phyloP scores from a whole-genome alignment of 1,284 basidiomycete species.

The Abortiporus biennis region DNA sequence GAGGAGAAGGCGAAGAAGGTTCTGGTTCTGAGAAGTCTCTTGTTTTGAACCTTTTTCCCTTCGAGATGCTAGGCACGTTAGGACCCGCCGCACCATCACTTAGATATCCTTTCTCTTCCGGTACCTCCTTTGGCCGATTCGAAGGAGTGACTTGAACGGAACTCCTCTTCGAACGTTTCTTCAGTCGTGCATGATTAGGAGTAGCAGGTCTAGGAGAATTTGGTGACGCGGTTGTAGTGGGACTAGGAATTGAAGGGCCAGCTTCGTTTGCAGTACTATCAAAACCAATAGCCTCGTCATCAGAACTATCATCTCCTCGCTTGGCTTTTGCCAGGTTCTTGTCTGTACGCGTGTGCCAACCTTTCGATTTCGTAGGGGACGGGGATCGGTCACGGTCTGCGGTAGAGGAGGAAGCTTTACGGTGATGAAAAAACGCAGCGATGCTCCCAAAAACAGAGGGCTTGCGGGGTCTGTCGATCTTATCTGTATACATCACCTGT shows the following conservation, averaged over 20 bases:
- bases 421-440: constrained; percentile 21
- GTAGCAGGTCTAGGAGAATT: constrained; percentile 3
- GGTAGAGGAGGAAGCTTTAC: constrained; percentile 5
- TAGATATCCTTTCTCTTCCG: constrained; percentile 20
- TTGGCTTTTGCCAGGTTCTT: constrained; percentile 32
- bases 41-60: background rate
- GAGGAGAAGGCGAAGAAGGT: background rate
- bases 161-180: constrained; percentile 21
- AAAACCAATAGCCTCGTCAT: constrained; percentile 20
- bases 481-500: constrained; percentile 3
- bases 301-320: constrained; percentile 27
- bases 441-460: constrained; percentile 22
- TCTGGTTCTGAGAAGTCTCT: too few relatives aligned
- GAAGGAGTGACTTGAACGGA: constrained; percentile 14
- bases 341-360: constrained; percentile 45
- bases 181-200: constrained; percentile 9
- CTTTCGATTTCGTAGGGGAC: constrained; percentile 3
- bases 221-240: constrained; percentile 7
- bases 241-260: constrained; percentile 4
- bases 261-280: constrained; percentile 3
- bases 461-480: constrained; percentile 15
- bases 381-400: constrained; percentile 10
- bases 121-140: too few relatives aligned
- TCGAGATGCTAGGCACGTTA: background rate
- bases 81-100: constrained; percentile 23